These are phyloP conservation scores for Aegilops longissima DNA, from an alignment of 176 grass and related monocot species.

Conservation along the genomic window DNA sequence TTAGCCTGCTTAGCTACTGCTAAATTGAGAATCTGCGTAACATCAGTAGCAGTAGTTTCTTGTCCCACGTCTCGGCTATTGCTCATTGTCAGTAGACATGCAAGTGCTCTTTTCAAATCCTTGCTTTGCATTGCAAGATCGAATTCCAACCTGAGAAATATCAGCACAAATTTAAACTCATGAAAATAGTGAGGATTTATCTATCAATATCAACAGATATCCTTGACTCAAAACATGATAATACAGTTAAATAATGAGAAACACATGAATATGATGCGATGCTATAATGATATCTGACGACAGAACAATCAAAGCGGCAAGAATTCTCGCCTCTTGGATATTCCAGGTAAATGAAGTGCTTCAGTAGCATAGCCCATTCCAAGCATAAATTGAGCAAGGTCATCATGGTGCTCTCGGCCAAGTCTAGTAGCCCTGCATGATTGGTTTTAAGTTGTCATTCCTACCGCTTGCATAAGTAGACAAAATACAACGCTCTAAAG, in stretches of 20 bases:
- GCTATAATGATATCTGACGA: constrained; percentile 1
- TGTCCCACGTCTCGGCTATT: constrained; percentile 90
- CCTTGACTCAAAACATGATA: constrained; percentile 4
- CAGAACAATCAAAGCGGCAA: constrained; percentile 12
- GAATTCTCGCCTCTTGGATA: constrained; percentile 76
- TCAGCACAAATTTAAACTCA: constrained; percentile 11
- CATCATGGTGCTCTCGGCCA: constrained; percentile 95
- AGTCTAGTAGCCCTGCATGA: constrained; percentile 89
- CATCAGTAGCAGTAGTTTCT: constrained; percentile 70
- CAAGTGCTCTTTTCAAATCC: constrained; percentile 94
- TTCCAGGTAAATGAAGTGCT: constrained; percentile 99
- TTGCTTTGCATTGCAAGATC: constrained; percentile 99
- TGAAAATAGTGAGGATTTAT: constrained; percentile 3
- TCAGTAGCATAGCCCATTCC: constrained; percentile 99
- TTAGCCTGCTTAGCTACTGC: constrained; percentile 90
- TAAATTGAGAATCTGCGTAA: constrained; percentile 95
- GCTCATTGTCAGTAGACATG: constrained; percentile 98
- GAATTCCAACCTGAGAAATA: constrained; percentile 82
- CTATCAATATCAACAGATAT: constrained; percentile 11
- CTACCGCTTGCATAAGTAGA: constrained; percentile 1
- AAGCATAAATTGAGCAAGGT: constrained; percentile 99
- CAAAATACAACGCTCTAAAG: constrained; percentile 20
- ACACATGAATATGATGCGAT: background rate
- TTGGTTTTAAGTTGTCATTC: constrained; percentile 12
- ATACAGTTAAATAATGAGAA: constrained; percentile 11